These are phyloP conservation scores for Ophiostoma piceae DNA, from an alignment of 2,329 filamentous ascomycete genomes.

Conservation along the genomic window DNA sequence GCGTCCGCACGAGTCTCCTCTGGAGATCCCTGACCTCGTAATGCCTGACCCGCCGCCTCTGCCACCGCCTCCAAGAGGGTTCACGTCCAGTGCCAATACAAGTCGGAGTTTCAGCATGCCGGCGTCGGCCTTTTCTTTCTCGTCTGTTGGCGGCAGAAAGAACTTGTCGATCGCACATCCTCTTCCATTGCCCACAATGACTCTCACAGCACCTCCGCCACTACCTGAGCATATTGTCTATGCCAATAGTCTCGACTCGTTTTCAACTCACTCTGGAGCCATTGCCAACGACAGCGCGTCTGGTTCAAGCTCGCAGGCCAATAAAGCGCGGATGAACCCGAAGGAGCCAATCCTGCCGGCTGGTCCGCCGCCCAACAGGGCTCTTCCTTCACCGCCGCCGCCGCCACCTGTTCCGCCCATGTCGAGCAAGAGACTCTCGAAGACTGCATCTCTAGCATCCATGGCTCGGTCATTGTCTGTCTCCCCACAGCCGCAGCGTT, in stretches of 20 bases:
- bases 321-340: background rate
- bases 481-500: background rate
- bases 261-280: background rate
- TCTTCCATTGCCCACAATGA: background rate
- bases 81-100: background rate
- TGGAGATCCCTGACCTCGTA: constrained; percentile 37
- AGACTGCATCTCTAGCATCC: background rate
- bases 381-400: constrained; percentile 37
- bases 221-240: background rate
- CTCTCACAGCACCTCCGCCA: background rate
- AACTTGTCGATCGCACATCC: background rate
- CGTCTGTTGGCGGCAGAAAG: background rate
- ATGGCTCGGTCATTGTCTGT: background rate
- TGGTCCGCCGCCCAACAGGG: constrained; percentile 44
- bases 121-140: background rate
- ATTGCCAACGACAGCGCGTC: background rate
- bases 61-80: constrained; percentile 1
- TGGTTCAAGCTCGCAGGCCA: too few species aligned
- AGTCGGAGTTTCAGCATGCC: constrained; percentile 21
- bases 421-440: background rate
- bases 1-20: constrained; percentile 35
- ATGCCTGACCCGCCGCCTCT: constrained; percentile 29
- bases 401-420: constrained; percentile 28
- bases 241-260: constrained; percentile 13
- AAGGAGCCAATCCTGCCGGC: constrained; percentile 25